These are phyloP conservation scores for Fagus crenata DNA, from an alignment of 306 rosid genomes.

Conservation along the genomic window DNA sequence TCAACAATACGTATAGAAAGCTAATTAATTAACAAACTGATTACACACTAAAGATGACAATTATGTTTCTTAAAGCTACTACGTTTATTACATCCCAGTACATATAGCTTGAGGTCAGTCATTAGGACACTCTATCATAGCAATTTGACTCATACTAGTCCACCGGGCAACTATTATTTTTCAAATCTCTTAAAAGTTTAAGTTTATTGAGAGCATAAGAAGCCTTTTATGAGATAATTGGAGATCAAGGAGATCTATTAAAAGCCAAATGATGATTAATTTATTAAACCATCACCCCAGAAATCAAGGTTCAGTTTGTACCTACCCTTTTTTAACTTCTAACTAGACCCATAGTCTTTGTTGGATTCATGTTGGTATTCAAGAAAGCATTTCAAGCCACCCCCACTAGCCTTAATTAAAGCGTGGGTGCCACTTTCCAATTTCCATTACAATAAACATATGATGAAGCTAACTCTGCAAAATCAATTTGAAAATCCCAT, in stretches of 20 bases:
- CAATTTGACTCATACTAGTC: background rate
- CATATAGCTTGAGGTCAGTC: too few relatives aligned
- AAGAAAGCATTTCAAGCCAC: constrained; percentile 18
- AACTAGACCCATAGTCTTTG: constrained; percentile 36
- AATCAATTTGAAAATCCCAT: background rate
- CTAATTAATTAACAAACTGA: constrained; percentile 22
- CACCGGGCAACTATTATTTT: constrained; percentile 21
- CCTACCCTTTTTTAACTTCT: constrained; percentile 32
- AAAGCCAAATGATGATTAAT: constrained; percentile 52
- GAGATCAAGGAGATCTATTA: constrained; percentile 36
- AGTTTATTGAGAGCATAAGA: constrained; percentile 32
- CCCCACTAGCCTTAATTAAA: background rate
- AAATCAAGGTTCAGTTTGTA: constrained; percentile 65
- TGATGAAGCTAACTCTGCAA: background rate
- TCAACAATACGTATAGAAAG: background rate
- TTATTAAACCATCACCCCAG: constrained; percentile 58
- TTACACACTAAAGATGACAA: constrained; percentile 21
- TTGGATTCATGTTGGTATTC: constrained; percentile 26
- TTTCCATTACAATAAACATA: too few relatives aligned
- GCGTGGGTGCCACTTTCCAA: background rate
- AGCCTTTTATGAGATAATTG: constrained; percentile 29
- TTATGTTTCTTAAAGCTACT: constrained; percentile 21
- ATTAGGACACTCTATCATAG: background rate
- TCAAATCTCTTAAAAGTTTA: constrained; percentile 18
- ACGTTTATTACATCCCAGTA: background rate